Evolutionary conservation across 148 eudicot genomes (phyloP).

Genomic region (Mesembryanthemum crystallinum): DNA sequence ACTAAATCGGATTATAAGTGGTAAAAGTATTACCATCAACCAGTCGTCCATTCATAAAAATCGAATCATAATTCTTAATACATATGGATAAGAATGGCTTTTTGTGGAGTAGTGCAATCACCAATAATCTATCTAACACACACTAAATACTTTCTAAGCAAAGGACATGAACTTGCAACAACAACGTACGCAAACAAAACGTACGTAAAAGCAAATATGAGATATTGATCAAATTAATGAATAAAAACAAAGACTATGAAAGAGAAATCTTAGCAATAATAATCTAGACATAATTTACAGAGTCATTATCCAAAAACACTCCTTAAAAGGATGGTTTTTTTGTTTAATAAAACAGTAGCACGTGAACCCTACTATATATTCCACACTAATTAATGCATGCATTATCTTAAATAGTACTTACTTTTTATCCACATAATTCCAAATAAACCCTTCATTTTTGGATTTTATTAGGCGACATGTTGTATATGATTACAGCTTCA

Average conservation of each 20-base stretch:
- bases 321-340: conserved; percentile 24
- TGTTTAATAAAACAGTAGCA: conserved; percentile 17
- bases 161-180: neutral
- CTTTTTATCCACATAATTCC: neutral
- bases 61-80: too few relatives aligned
- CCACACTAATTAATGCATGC: conserved; percentile 6
- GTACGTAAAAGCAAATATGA: neutral
- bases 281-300: neutral
- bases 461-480: too few relatives aligned
- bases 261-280: neutral
- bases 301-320: neutral
- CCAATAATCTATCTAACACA: too few relatives aligned
- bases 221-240: neutral
- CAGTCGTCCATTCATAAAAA: too few relatives aligned
- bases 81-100: too few relatives aligned
- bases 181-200: neutral
- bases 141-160: neutral
- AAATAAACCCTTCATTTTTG: neutral
- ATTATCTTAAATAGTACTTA: neutral
- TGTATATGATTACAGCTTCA: too few relatives aligned
- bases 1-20: too few relatives aligned
- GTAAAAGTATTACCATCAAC: too few relatives aligned
- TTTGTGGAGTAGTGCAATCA: too few relatives aligned
- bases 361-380: conserved; percentile 23
- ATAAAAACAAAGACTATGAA: neutral